These are phyloP conservation scores for Cyclospora cayetanensis DNA, from an alignment of 169 alveolate species.

Conservation along the genomic window DNA sequence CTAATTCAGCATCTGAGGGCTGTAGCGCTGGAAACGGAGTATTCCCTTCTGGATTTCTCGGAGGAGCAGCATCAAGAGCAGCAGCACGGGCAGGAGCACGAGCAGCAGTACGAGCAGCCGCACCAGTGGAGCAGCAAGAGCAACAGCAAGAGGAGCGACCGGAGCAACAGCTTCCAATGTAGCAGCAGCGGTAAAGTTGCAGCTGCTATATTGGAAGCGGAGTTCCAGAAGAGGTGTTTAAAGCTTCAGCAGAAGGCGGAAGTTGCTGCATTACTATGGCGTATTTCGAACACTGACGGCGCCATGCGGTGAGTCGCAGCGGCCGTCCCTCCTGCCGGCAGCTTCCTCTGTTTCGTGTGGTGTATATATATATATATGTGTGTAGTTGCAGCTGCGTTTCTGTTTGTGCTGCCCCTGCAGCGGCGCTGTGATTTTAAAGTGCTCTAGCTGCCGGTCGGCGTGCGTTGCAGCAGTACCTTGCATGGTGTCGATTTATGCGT, in stretches of 20 bases:
- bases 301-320: constrained; percentile 1
- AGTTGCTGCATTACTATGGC: background rate
- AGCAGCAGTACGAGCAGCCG: background rate
- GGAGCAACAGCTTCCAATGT: no score
- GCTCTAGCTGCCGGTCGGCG: no score
- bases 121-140: background rate
- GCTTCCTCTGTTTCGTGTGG: no score
- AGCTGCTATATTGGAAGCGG: no score
- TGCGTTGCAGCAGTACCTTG: no score
- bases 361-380: background rate
- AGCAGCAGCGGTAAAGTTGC: no score
- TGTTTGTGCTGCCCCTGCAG: no score
- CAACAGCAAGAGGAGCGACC: no score
- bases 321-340: background rate
- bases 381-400: background rate
- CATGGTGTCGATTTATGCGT: no score
- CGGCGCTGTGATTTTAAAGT: no score
- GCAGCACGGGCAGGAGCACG: background rate
- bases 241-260: background rate
- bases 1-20: background rate
- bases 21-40: background rate
- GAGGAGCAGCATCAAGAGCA: background rate
- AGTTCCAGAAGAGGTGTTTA: background rate
- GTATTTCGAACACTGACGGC: background rate
- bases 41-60: background rate